Conservation (phyloP, 164 flowering plant genomes). For the Santalum album region DNA sequence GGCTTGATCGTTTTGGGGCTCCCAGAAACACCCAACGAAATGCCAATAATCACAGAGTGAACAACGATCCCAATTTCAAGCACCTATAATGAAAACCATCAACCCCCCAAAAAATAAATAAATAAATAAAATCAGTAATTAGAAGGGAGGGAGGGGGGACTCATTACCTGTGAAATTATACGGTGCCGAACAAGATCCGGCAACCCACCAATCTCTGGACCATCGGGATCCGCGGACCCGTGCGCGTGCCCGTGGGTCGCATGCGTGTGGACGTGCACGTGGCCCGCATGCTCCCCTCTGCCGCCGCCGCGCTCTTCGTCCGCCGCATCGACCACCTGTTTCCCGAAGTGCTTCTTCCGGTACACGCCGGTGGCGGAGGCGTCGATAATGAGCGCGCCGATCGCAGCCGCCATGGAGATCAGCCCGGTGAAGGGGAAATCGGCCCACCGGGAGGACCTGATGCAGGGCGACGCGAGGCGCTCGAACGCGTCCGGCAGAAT, state of each 20-base stretch:
- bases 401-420: neutral
- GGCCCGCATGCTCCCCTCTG: neutral
- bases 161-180: neutral
- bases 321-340: no score
- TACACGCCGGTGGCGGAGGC: neutral
- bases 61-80: neutral
- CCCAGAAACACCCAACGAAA: neutral
- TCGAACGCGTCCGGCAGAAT: constrained; percentile 3
- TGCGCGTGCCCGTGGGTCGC: neutral
- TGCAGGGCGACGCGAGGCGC: neutral
- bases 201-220: neutral
- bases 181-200: neutral
- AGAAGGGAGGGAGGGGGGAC: no score
- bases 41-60: neutral
- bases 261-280: constrained; percentile 1
- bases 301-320: neutral
- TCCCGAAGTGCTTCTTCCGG: neutral
- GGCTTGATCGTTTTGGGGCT: neutral
- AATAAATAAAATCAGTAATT: no score
- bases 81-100: neutral
- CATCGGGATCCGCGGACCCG: neutral
- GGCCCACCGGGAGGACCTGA: neutral
- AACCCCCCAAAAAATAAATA: no score
- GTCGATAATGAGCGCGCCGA: neutral
- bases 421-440: neutral